Evolutionary conservation across 306 rosid genomes (phyloP).

Genomic region (Dicorynia guianensis): DNA sequence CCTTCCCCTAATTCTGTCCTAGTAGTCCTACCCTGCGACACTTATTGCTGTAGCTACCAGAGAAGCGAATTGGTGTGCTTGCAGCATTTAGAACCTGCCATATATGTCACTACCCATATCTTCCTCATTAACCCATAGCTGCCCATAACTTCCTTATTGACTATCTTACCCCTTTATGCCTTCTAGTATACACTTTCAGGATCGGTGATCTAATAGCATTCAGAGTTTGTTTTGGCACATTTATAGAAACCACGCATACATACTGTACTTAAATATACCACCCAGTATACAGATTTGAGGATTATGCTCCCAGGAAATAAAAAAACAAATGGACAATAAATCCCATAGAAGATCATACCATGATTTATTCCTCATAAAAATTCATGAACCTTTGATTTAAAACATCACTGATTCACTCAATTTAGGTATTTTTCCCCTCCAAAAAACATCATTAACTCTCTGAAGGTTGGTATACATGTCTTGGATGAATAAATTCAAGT

Average conservation of each 20-base stretch:
- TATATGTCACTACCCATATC: too few species aligned
- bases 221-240: neutral
- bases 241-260: neutral
- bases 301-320: neutral
- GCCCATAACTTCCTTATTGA: too few species aligned
- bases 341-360: neutral
- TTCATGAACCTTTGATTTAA: neutral
- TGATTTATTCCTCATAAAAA: neutral
- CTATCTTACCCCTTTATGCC: too few species aligned
- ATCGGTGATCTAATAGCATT: neutral
- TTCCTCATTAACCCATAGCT: too few species aligned
- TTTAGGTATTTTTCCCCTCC: neutral
- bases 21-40: too few species aligned
- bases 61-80: too few species aligned
- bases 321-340: neutral
- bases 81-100: too few species aligned
- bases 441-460: neutral
- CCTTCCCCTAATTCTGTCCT: too few species aligned
- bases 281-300: neutral
- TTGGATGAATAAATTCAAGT: constrained; percentile 4
- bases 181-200: too few species aligned
- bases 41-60: too few species aligned
- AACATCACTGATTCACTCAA: constrained; percentile 16
- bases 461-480: neutral
- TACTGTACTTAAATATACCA: too few species aligned